Conservation (phyloP, 2,329 filamentous ascomycete genomes). For the Raffaelea arxii region DNA sequence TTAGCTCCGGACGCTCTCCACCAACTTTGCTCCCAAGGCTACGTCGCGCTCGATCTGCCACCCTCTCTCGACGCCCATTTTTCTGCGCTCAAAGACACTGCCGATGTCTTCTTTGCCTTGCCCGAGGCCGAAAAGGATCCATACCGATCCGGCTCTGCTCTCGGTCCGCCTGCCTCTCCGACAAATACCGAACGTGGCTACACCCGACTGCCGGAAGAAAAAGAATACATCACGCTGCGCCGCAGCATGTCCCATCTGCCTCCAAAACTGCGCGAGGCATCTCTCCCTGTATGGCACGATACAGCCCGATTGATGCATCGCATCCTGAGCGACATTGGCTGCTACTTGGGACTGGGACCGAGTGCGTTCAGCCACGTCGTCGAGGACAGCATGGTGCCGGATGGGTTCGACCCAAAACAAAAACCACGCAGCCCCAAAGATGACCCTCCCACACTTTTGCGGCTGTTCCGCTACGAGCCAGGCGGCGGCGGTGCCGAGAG, state of each 20-base stretch:
- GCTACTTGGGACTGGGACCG: constrained; percentile 8
- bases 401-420: background rate
- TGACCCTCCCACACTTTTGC: constrained; percentile 14
- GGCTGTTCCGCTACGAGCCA: constrained; percentile 15
- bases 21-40: constrained; percentile 15
- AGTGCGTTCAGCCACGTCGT: constrained; percentile 10
- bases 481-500: constrained; percentile 13
- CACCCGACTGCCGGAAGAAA: constrained; percentile 10
- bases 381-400: constrained; percentile 10
- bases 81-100: constrained; percentile 4
- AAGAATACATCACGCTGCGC: constrained; percentile 14
- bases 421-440: constrained; percentile 4
- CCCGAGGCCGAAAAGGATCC: constrained; percentile 6
- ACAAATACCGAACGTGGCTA: constrained; percentile 14
- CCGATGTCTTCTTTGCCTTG: constrained; percentile 11
- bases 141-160: constrained; percentile 6
- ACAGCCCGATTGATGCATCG: constrained; percentile 13
- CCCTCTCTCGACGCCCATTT: constrained; percentile 5
- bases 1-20: constrained; percentile 7
- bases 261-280: background rate
- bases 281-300: constrained; percentile 12
- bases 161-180: constrained; percentile 6
- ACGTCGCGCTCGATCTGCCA: constrained; percentile 10
- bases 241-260: constrained; percentile 12
- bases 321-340: constrained; percentile 13